Percentiles rank a stretch among this genome's conserved stretches.
Conservation (phyloP, 2,329 filamentous ascomycete genomes). For the Trichoderma oligosporum region DNA sequence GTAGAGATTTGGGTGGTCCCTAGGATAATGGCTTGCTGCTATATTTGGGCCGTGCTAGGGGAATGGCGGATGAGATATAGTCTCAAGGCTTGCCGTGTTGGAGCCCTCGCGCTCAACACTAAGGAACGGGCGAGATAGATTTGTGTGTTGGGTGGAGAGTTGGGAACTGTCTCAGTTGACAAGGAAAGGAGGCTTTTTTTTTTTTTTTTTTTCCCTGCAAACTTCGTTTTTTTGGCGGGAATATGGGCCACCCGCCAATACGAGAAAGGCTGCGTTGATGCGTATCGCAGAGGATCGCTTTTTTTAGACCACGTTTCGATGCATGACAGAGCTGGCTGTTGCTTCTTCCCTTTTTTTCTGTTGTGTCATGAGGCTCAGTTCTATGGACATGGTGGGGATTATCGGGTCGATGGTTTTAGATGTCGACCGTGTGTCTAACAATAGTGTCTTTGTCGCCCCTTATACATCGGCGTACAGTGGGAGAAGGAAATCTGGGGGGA, state of each 20-base stretch:
- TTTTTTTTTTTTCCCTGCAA: conserved; percentile 26
- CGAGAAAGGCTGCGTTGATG: conserved; percentile 33
- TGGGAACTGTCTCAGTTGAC: conserved; percentile 29
- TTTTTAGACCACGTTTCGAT: conserved; percentile 49
- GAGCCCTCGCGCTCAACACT: conserved; percentile 19
- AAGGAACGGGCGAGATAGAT: conserved; percentile 26
- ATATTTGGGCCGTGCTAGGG: conserved; percentile 26
- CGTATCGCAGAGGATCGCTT: conserved; percentile 37
- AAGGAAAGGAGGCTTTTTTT: conserved; percentile 19
- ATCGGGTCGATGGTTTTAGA: conserved; percentile 23
- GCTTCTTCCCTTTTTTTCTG: conserved; percentile 38
- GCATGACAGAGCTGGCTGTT: conserved; percentile 48
- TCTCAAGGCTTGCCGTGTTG: conserved; percentile 27
- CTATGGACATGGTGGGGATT: conserved; percentile 28
- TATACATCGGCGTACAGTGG: conserved; percentile 11
- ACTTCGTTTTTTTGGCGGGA: conserved; percentile 26
- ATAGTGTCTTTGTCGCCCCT: conserved; percentile 19
- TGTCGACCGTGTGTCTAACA: conserved; percentile 20
- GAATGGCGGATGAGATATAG: conserved; percentile 30
- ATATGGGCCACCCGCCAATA: conserved; percentile 26
- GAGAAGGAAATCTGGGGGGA: conserved; percentile 9
- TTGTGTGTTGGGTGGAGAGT: conserved; percentile 25
- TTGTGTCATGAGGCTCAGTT: conserved; percentile 29
- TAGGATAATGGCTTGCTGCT: conserved; percentile 30
- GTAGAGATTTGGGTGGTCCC: conserved; percentile 30